These are phyloP conservation scores for Gracilariopsis chorda DNA, from an alignment of 23 red algal genomes.

Conservation along the genomic window DNA sequence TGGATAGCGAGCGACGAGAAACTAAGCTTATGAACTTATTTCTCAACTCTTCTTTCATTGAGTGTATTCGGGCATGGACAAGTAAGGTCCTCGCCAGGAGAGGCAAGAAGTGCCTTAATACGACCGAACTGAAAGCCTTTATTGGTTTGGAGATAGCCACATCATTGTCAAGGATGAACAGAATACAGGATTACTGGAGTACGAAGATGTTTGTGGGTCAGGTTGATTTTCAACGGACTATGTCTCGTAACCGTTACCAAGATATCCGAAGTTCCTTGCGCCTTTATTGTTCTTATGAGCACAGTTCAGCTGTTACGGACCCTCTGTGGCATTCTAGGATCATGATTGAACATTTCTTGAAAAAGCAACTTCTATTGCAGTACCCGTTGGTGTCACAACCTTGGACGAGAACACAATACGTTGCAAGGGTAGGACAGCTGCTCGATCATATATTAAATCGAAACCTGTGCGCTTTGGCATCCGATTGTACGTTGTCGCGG, in stretches of 20 bases:
- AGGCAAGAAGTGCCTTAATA: background rate
- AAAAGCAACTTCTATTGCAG: background rate
- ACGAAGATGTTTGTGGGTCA: background rate
- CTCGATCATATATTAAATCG: background rate
- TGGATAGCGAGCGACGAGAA: background rate
- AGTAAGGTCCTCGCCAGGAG: background rate
- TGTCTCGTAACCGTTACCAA: background rate
- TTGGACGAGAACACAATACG: constrained; percentile 4
- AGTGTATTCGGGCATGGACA: background rate
- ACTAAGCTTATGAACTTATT: background rate
- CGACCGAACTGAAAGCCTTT: background rate
- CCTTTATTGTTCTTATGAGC: background rate
- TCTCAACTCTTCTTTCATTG: background rate
- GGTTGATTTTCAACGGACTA: background rate
- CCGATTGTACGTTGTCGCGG: background rate
- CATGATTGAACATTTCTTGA: background rate
- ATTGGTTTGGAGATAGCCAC: background rate
- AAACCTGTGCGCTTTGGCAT: background rate
- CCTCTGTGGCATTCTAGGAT: background rate
- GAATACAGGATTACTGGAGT: background rate
- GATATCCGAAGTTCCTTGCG: background rate
- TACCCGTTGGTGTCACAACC: background rate
- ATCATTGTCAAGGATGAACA: background rate
- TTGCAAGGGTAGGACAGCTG: background rate
- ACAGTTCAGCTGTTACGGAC: background rate